These are phyloP conservation scores for Collybia mongolica DNA, from an alignment of 768 basidiomycete genomes.

Conservation along the genomic window DNA sequence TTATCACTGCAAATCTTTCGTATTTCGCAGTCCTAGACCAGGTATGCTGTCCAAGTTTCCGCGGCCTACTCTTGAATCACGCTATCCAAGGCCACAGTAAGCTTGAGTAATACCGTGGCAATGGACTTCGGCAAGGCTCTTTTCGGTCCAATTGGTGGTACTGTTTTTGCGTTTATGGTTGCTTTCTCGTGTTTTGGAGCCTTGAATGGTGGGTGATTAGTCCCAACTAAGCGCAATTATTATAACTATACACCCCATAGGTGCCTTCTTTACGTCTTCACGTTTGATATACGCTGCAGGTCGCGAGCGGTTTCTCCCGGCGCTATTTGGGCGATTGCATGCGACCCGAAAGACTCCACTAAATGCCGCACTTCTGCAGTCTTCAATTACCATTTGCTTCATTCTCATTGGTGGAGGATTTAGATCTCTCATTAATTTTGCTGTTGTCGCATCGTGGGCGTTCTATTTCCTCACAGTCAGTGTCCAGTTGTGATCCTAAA, in stretches of 20 bases:
- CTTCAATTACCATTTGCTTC: slow-evolving; percentile 70
- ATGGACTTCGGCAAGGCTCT: slow-evolving; percentile 89
- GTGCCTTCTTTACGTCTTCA: slow-evolving; percentile 73
- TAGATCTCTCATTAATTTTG: slow-evolving; percentile 84
- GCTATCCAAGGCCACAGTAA: slow-evolving; percentile 53
- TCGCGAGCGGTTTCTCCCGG: slow-evolving; percentile 83
- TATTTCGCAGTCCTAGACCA: slow-evolving; percentile 95
- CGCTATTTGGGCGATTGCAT: slow-evolving; percentile 79
- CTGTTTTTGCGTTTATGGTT: slow-evolving; percentile 86
- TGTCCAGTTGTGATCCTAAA: slow-evolving; percentile 5
- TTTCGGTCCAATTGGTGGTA: slow-evolving; percentile 85
- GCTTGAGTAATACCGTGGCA: slow-evolving; percentile 82
- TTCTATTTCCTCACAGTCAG: slow-evolving; percentile 84
- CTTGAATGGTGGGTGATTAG: slow-evolving; percentile 62
- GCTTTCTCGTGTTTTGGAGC: slow-evolving; percentile 96
- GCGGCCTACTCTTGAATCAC: neutral
- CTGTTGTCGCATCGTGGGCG: slow-evolving; percentile 83
- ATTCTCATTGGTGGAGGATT: slow-evolving; percentile 90
- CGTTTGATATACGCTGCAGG: slow-evolving; percentile 88
- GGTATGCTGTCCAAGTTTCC: slow-evolving; percentile 31
- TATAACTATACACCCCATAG: slow-evolving; percentile 30
- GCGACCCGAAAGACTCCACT: slow-evolving; percentile 77
- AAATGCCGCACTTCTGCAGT: slow-evolving; percentile 84
- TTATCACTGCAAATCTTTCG: slow-evolving; percentile 79
- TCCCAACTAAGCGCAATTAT: neutral